Conservation (phyloP, 2,329 filamentous ascomycete species). For the Cladophialophora yegresii region DNA sequence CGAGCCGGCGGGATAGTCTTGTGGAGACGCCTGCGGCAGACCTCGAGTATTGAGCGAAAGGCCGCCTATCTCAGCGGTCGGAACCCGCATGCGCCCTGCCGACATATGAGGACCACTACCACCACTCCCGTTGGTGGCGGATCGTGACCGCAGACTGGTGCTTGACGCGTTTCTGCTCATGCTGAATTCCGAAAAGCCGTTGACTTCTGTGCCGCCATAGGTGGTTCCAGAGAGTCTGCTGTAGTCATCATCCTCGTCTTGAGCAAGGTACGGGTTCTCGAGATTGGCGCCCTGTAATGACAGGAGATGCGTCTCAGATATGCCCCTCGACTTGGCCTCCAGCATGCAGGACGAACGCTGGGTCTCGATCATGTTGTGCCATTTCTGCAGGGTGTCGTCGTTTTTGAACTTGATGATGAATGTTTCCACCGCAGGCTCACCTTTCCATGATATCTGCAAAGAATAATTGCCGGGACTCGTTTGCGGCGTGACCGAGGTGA, state of each 20-base stretch:
- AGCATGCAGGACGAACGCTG: conserved; percentile 62
- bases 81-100: conserved; percentile 30
- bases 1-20: conserved; percentile 68
- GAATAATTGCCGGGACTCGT: conserved; percentile 89
- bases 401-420: conserved; percentile 92
- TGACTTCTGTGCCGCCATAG: conserved; percentile 39
- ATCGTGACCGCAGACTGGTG: conserved; percentile 72
- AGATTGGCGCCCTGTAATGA: conserved; percentile 73
- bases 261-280: conserved; percentile 77
- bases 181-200: conserved; percentile 52
- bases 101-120: conserved; percentile 36
- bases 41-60: conserved; percentile 34
- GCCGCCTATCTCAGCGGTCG: conserved; percentile 26
- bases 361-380: conserved; percentile 75
- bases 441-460: conserved; percentile 98
- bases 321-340: conserved; percentile 56
- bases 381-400: conserved; percentile 91
- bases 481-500: conserved; percentile 87
- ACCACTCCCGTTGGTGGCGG: conserved; percentile 66
- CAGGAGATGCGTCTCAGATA: conserved; percentile 68
- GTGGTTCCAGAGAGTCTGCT: conserved; percentile 35
- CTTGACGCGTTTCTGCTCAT: conserved; percentile 71
- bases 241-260: conserved; percentile 57
- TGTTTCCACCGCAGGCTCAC: conserved; percentile 93
- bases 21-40: conserved; percentile 57